Conservation (phyloP, 2,329 filamentous ascomycete genomes). For the Thielaviopsis populi region DNA sequence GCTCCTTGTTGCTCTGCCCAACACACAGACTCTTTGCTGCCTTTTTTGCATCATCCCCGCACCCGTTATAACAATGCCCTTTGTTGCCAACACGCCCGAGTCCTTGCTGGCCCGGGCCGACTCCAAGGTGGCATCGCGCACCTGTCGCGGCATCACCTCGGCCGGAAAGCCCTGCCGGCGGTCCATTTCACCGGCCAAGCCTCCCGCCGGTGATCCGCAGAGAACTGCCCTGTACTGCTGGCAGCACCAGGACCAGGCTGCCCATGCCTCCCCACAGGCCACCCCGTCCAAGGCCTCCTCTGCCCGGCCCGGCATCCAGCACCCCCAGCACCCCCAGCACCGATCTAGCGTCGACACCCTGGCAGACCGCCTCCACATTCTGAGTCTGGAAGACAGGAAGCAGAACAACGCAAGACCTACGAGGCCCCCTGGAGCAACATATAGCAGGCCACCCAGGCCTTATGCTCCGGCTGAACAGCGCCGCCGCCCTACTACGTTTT, state of each 20-base stretch:
- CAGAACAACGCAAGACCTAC: slow-evolving; percentile 22
- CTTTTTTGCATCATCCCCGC: background rate
- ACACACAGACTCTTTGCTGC: background rate
- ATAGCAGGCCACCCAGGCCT: slow-evolving; percentile 12
- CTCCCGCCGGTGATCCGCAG: slow-evolving; percentile 22
- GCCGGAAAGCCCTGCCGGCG: slow-evolving; percentile 73
- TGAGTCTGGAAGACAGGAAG: slow-evolving; percentile 43
- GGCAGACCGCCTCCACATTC: slow-evolving; percentile 59
- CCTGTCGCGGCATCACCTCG: slow-evolving; percentile 76
- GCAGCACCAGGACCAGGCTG: slow-evolving; percentile 85
- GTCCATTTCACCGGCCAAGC: slow-evolving; percentile 32
- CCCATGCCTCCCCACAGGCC: slow-evolving; percentile 28
- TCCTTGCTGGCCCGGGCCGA: slow-evolving; percentile 45
- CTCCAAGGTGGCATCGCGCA: slow-evolving; percentile 68
- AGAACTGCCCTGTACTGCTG: slow-evolving; percentile 68
- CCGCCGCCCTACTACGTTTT: background rate
- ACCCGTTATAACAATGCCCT: slow-evolving; percentile 24
- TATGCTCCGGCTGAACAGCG: slow-evolving; percentile 8
- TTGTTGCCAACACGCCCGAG: slow-evolving; percentile 25
- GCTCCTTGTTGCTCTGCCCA: background rate
- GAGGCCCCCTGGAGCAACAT: slow-evolving; percentile 16
- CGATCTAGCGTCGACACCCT: slow-evolving; percentile 77
- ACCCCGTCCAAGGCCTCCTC: slow-evolving; percentile 27
- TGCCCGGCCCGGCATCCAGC: background rate
- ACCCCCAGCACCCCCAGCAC: slow-evolving; percentile 39